Conservation (phyloP, 2,329 filamentous ascomycete species). For the Raffaelea deltoideospora region DNA sequence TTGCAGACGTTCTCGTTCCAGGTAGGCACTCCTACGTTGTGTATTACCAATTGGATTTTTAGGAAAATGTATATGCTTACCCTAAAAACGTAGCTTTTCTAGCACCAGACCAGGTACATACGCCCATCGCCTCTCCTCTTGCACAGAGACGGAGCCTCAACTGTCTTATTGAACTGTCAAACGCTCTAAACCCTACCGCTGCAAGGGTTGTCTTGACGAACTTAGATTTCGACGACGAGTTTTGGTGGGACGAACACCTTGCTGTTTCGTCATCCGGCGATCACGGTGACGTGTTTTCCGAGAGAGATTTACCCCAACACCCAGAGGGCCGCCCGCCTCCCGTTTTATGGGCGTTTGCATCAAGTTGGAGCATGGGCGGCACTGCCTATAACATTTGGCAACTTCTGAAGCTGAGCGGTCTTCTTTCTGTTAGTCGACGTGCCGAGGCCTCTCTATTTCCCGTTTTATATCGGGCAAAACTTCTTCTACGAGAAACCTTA, state of each 20-base stretch:
- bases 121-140: conserved; percentile 33
- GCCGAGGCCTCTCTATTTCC: conserved; percentile 33
- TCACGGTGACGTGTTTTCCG: conserved; percentile 22
- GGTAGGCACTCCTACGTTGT: conserved; percentile 17
- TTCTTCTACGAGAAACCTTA: conserved; percentile 37
- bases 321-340: conserved; percentile 28
- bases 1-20: conserved; percentile 35
- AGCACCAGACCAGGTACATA: conserved; percentile 18
- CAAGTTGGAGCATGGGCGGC: conserved; percentile 33
- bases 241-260: conserved; percentile 42
- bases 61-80: no score
- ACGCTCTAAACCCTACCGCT: conserved; percentile 24
- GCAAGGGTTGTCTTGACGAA: conserved; percentile 26
- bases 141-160: conserved; percentile 34
- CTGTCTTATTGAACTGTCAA: conserved; percentile 32
- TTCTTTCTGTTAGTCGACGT: conserved; percentile 31
- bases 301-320: conserved; percentile 16
- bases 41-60: background rate
- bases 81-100: conserved; percentile 1
- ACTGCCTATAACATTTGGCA: conserved; percentile 37
- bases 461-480: conserved; percentile 36
- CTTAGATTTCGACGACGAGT: conserved; percentile 38
- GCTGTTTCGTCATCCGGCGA: conserved; percentile 23
- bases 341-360: conserved; percentile 32
- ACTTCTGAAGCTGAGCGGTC: conserved; percentile 33